Base-by-base conservation (phyloP, 306 rosid species). In the Cicer cuneatum region DNA sequence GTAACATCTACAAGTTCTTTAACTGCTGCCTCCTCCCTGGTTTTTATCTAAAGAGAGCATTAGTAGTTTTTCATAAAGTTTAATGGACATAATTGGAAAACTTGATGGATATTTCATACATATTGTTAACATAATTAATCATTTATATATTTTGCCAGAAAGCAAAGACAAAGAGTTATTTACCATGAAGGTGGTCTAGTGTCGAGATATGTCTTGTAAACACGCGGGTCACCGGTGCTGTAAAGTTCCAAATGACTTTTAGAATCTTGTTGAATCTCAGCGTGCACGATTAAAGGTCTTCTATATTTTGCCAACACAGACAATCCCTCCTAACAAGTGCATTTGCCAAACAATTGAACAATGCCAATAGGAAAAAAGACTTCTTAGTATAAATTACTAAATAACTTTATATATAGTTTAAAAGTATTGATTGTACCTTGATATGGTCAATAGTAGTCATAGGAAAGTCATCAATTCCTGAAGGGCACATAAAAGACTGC, bases 401-500 rank as follows among this genome's bases (percentile, higher is more conserved):
- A 16, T 62, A 48, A 73, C 48, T 49, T 48, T 7, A 7, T 41
- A 16, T 41, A 16, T 10, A 10, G 35, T 58, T 65, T 58, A 38
- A 14, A 78, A 79, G 38, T 29, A 29, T 29, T 3, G 63, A 38
- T 69, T 12, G n/a, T 78, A 93, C 98, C 96, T 91, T 91, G 81
- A 93, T 91, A 73, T 93, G 96, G 72, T 78, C 87, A 86, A 79
- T 80, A 48, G 89, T 88, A 72, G 94, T 79, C 98, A 93, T 91
- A 10, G 98, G 96, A 77, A 93, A 93, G 84, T 93, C 98, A 41
- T 88, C 1, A 80, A 93, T 91, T 83, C 98, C 98, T 1, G 98
- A 93, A 76, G 98, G 98, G 78, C 96, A 91, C 98, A 93, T 91
- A 74, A 93, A 93, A 62, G 97, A 88, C 98, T 93, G 69, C 90